phyloP scores from a whole-genome alignment of 2,329 filamentous ascomycete species.

The Ophiostoma ulmi region DNA sequence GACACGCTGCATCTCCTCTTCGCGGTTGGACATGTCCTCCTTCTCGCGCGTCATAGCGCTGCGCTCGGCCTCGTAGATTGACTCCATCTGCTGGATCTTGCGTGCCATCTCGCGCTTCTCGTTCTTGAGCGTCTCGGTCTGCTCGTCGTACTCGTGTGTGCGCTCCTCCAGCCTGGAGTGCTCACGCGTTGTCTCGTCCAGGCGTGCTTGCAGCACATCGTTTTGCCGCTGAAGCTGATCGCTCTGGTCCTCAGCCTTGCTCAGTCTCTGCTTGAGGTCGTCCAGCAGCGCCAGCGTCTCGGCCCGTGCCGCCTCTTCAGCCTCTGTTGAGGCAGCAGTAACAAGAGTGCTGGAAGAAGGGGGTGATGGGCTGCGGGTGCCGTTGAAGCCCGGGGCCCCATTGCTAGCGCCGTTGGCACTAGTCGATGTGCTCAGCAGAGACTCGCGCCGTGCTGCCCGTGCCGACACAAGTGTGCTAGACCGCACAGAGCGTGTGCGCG shows the following conservation, averaged over 20 bases:
- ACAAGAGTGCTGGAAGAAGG: not conserved
- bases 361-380: constrained; percentile 14
- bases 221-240: constrained; percentile 80
- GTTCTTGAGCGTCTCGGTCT: constrained; percentile 72
- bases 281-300: constrained; percentile 75
- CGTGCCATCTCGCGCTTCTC: constrained; percentile 79
- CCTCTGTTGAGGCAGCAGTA: constrained; percentile 35
- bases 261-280: constrained; percentile 75
- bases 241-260: constrained; percentile 70
- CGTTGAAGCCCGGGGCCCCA: constrained; percentile 23
- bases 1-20: constrained; percentile 85
- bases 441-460: constrained; percentile 55
- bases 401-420: constrained; percentile 10
- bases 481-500: constrained; percentile 61
- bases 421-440: constrained; percentile 34
- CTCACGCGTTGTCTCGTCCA: constrained; percentile 80
- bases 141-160: constrained; percentile 79
- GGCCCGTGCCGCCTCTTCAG: constrained; percentile 68
- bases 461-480: constrained; percentile 64
- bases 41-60: constrained; percentile 85
- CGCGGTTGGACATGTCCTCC: constrained; percentile 74
- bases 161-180: constrained; percentile 83
- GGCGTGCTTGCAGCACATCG: constrained; percentile 74
- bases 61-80: constrained; percentile 85
- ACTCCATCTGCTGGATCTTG: constrained; percentile 85